These are phyloP conservation scores for Skeletonema menzelii DNA, from an alignment of 108 stramenopile species.

Conservation along the genomic window DNA sequence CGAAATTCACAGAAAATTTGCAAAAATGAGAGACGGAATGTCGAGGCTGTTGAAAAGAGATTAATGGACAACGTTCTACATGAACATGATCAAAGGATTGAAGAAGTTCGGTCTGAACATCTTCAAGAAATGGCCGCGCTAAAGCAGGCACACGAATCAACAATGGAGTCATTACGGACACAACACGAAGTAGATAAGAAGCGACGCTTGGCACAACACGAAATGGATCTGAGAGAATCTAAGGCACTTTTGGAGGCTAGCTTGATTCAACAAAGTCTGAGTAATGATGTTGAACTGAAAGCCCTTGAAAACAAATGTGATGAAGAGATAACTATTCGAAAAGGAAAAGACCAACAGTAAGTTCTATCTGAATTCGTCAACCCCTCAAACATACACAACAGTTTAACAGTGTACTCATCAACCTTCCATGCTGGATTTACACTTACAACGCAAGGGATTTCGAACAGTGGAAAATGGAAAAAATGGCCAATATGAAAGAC, in stretches of 20 bases:
- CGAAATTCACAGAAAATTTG: slow-evolving; percentile 11
- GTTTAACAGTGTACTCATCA: no score
- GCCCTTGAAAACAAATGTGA: neutral
- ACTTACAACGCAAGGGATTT: neutral
- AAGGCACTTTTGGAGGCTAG: neutral
- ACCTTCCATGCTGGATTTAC: neutral
- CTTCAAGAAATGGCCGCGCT: neutral
- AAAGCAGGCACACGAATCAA: neutral
- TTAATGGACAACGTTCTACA: slow-evolving; percentile 10
- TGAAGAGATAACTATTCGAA: neutral
- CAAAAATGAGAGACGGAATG: slow-evolving; percentile 14
- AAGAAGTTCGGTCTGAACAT: slow-evolving; percentile 4
- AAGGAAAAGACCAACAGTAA: neutral
- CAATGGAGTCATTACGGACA: neutral
- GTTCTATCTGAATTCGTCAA: neutral
- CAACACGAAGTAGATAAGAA: neutral
- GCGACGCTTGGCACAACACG: neutral
- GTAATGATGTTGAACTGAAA: neutral
- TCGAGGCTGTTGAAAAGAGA: slow-evolving; percentile 22
- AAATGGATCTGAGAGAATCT: neutral
- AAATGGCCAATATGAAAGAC: neutral
- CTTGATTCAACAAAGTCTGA: neutral
- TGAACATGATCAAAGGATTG: slow-evolving; percentile 17
- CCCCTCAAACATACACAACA: no score
- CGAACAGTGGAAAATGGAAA: neutral